Evolutionary conservation across 805 yeast genomes (phyloP).

Genomic region (Saccharomycopsis sp.): DNA sequence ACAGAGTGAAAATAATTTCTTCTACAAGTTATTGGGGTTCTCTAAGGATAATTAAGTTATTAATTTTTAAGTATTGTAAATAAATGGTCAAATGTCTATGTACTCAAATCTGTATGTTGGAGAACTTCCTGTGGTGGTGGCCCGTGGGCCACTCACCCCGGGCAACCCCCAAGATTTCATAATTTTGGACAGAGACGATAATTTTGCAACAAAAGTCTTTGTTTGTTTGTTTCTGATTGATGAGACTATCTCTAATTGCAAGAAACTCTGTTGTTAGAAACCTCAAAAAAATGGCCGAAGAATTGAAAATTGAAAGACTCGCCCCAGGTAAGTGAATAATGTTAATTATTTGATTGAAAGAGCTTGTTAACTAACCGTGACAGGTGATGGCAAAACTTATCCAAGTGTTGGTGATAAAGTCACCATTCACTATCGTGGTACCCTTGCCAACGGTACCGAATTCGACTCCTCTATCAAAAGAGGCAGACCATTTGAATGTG

Average conservation of each 20-base stretch:
- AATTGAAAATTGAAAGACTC: conserved; percentile 25
- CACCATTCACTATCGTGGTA: conserved; percentile 93
- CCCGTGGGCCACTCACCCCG: too few relatives aligned
- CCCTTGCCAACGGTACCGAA: conserved; percentile 89
- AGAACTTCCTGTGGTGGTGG: too few relatives aligned
- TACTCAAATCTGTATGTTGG: too few relatives aligned
- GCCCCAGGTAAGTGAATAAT: conserved; percentile 23
- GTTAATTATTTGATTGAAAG: neutral
- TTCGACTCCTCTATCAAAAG: conserved; percentile 94
- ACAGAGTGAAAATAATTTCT: conserved; percentile 19
- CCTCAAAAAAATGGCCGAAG: neutral
- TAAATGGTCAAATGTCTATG: too few relatives aligned
- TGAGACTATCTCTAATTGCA: too few relatives aligned
- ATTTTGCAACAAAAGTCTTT: too few relatives aligned
- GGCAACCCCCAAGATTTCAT: too few relatives aligned
- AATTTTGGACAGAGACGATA: too few relatives aligned
- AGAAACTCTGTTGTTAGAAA: too few relatives aligned
- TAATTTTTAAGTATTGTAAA: too few relatives aligned
- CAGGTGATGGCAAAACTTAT: conserved; percentile 67
- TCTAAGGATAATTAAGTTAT: too few relatives aligned
- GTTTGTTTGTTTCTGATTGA: too few relatives aligned
- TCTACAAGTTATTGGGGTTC: neutral
- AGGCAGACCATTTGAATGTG: conserved; percentile 89
- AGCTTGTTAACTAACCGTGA: neutral
- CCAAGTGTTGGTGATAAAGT: conserved; percentile 84